A percentile compares a stretch with the other conserved stretches of the same genome.
Conservation (phyloP, 352 stramenopile species). For the Pythium brassicae region DNA sequence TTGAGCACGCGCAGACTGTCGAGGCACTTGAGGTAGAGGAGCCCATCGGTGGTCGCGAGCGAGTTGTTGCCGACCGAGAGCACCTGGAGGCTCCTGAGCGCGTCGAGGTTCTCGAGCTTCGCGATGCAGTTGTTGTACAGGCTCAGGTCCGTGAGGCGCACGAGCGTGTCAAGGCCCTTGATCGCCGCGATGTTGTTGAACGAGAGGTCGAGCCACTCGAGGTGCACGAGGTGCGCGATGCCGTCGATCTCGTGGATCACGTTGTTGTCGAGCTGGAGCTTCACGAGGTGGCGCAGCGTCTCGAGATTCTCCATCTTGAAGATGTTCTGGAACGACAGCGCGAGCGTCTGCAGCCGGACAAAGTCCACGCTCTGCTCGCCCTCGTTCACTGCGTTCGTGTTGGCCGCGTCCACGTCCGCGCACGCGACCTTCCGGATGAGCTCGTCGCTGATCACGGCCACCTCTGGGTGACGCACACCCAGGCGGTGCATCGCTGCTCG, state of each 20-base stretch:
- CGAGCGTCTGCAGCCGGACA: conserved; percentile 66
- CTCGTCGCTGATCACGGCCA: conserved; percentile 79
- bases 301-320: conserved; percentile 94
- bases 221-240: conserved; percentile 77
- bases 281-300: conserved; percentile 84
- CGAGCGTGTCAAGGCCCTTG: conserved; percentile 88
- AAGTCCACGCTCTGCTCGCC: conserved; percentile 65
- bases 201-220: conserved; percentile 92
- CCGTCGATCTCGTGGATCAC: conserved; percentile 90
- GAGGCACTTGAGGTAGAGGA: conserved; percentile 80
- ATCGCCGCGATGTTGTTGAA: conserved; percentile 95
- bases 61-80: conserved; percentile 92
- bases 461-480: conserved; percentile 65
- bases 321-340: conserved; percentile 92
- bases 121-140: conserved; percentile 93
- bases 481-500: conserved; percentile 58
- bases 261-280: conserved; percentile 95
- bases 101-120: conserved; percentile 89
- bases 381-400: conserved; percentile 73
- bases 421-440: conserved; percentile 65
- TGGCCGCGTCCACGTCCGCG: conserved; percentile 53
- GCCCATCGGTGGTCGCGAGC: conserved; percentile 65
- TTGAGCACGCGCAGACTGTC: conserved; percentile 90
- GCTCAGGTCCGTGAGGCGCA: conserved; percentile 87
- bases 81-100: conserved; percentile 88